phyloP scores from a whole-genome alignment of 257 asterid species.

The Leonotis leonurus region DNA sequence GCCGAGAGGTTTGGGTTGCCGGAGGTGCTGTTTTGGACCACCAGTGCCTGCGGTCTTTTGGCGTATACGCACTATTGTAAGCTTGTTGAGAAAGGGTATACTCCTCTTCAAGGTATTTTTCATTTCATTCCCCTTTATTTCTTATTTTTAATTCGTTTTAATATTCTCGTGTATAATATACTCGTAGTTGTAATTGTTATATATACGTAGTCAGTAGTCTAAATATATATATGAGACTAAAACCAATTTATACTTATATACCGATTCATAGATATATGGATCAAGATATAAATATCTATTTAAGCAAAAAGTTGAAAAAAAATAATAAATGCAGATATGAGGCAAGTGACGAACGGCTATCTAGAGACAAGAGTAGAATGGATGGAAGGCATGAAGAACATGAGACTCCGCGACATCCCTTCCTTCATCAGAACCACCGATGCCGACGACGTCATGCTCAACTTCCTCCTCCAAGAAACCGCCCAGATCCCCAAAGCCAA shows the following conservation, averaged over 20 bases:
- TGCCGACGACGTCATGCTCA: conserved; percentile 29
- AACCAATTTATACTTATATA: no score
- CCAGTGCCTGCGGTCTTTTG: conserved; percentile 45
- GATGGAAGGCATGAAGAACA: conserved; percentile 38
- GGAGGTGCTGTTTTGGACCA: conserved; percentile 38
- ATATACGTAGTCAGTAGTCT: no score
- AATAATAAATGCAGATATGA: conserved; percentile 21
- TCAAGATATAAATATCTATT: no score
- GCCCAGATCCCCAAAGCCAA: conserved; percentile 18
- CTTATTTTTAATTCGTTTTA: not conserved
- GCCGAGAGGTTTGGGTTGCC: conserved; percentile 44
- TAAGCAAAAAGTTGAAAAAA: no score
- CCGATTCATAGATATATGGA: no score
- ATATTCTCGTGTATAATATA: no score
- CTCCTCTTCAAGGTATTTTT: conserved; percentile 39
- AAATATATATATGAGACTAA: no score
- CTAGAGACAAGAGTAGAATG: conserved; percentile 24
- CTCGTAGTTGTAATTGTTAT: no score
- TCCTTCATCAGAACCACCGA: conserved; percentile 48
- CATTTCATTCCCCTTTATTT: not conserved
- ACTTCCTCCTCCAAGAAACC: conserved; percentile 25
- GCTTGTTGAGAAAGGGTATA: conserved; percentile 32
- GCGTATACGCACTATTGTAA: conserved; percentile 28
- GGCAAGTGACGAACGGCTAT: conserved; percentile 37
- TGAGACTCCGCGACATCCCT: conserved; percentile 41